phyloP scores from a whole-genome alignment of 73 alveolate species.

The Paramecium tetraurelia region DNA sequence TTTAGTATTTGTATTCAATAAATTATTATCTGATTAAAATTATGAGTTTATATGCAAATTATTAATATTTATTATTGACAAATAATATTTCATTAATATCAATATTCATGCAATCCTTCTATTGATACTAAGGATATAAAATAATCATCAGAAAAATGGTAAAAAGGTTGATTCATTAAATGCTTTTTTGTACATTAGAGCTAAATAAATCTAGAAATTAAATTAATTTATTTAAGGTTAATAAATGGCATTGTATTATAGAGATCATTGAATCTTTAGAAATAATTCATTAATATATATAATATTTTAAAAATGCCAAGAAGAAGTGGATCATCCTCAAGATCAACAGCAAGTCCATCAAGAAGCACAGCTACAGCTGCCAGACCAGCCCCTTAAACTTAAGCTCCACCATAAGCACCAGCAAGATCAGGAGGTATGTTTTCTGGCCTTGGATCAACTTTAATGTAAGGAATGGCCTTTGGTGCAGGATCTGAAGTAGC shows the following conservation, averaged over 20 bases:
- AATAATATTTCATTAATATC: not conserved
- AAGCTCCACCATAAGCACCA: slow-evolving; percentile 54
- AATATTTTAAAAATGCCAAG: slow-evolving; percentile 38
- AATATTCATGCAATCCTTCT: not conserved
- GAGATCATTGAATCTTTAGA: not conserved
- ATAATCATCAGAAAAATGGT: not conserved
- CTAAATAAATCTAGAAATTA: not conserved
- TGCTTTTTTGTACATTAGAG: not conserved
- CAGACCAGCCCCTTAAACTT: slow-evolving; percentile 54
- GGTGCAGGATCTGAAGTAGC: slow-evolving; percentile 81
- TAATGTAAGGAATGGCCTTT: slow-evolving; percentile 78
- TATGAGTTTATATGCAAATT: not conserved
- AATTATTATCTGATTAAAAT: not conserved
- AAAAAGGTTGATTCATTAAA: not conserved
- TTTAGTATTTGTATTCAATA: not conserved
- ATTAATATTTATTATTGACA: not conserved
- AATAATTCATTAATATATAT: not conserved
- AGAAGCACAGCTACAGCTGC: slow-evolving; percentile 61
- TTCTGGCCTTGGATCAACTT: slow-evolving; percentile 72
- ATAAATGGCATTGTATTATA: not conserved
- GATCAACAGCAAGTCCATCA: slow-evolving; percentile 53
- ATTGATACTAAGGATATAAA: not conserved
- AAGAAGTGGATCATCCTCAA: slow-evolving; percentile 45
- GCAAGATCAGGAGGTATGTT: slow-evolving; percentile 66
- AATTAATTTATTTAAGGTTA: not conserved